Conservation (phyloP, 1,284 basidiomycete species). For the Ustilago xerochloae region DNA sequence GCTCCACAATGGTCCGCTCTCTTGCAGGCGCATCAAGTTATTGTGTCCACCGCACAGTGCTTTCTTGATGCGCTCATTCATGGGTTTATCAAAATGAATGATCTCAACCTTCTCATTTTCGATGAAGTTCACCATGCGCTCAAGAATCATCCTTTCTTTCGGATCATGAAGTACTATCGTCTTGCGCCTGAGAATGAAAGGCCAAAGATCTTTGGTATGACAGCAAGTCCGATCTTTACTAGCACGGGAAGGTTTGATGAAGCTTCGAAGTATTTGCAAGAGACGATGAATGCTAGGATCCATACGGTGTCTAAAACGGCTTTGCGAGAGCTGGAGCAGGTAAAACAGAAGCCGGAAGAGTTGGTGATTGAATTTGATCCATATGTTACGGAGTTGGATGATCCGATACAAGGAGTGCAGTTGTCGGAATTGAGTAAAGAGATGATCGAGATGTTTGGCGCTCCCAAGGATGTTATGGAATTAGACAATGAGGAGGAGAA, state of each 20-base stretch:
- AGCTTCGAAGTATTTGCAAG: constrained; percentile 36
- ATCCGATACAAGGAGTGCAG: not conserved
- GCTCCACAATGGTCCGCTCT: constrained; percentile 35
- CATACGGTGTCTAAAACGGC: constrained; percentile 35
- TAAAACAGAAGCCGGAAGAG: constrained; percentile 45
- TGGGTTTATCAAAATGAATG: constrained; percentile 48
- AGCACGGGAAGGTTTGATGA: constrained; percentile 15
- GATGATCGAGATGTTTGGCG: constrained; percentile 17
- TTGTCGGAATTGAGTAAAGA: constrained; percentile 16
- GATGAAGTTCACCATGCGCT: constrained; percentile 58
- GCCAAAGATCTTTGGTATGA: constrained; percentile 62
- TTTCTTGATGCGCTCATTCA: constrained; percentile 54
- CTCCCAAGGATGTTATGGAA: not conserved
- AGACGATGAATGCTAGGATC: constrained; percentile 46
- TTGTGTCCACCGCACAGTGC: constrained; percentile 55
- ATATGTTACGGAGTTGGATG: constrained; percentile 13
- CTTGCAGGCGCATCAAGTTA: constrained; percentile 41
- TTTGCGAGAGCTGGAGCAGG: constrained; percentile 24
- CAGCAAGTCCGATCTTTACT: constrained; percentile 52
- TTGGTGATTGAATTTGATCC: constrained; percentile 53
- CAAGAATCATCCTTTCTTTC: constrained; percentile 44
- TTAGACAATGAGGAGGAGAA: constrained; percentile 6
- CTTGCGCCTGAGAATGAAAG: constrained; percentile 11
- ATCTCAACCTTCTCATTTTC: constrained; percentile 53
- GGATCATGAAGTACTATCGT: constrained; percentile 58